Conservation (phyloP, 371 early-diverging fungal genomes). For the Mortierella sp. region DNA sequence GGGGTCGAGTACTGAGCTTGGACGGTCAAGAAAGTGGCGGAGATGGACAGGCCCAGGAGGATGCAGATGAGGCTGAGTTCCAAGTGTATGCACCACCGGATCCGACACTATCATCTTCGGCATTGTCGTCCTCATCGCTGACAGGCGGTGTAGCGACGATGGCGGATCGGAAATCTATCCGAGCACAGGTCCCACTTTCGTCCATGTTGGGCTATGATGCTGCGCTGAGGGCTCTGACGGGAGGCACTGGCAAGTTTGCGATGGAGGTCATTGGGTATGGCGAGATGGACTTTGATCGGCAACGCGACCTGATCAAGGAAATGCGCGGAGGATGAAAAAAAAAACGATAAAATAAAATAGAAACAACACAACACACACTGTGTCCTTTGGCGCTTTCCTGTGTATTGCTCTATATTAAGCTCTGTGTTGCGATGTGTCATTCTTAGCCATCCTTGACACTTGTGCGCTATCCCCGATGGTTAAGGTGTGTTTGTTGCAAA, state of each 20-base stretch:
- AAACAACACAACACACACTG: not conserved
- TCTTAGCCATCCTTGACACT: no score
- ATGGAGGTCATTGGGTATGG: conserved; percentile 92
- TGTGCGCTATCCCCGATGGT: no score
- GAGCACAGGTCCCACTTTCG: conserved; percentile 84
- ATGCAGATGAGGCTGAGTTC: conserved; percentile 52
- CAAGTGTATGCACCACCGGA: conserved; percentile 68
- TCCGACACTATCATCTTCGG: conserved; percentile 44
- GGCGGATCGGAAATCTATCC: conserved; percentile 60
- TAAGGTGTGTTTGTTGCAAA: no score
- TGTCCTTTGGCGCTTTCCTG: not conserved
- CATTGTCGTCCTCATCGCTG: conserved; percentile 2
- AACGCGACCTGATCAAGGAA: conserved; percentile 76
- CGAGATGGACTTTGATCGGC: conserved; percentile 78
- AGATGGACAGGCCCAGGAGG: conserved; percentile 23
- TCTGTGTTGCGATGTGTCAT: no score
- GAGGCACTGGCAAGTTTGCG: conserved; percentile 83
- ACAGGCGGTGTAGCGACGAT: conserved; percentile 55
- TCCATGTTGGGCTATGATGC: conserved; percentile 92
- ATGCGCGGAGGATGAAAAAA: conserved; percentile 52
- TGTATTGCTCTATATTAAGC: no score
- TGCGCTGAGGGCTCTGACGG: conserved; percentile 86
- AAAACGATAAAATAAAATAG: not conserved
- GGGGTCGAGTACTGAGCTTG: conserved; percentile 76
- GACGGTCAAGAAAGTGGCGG: conserved; percentile 51